phyloP scores from a whole-genome alignment of 306 rosid species.

The Prunus davidiana region DNA sequence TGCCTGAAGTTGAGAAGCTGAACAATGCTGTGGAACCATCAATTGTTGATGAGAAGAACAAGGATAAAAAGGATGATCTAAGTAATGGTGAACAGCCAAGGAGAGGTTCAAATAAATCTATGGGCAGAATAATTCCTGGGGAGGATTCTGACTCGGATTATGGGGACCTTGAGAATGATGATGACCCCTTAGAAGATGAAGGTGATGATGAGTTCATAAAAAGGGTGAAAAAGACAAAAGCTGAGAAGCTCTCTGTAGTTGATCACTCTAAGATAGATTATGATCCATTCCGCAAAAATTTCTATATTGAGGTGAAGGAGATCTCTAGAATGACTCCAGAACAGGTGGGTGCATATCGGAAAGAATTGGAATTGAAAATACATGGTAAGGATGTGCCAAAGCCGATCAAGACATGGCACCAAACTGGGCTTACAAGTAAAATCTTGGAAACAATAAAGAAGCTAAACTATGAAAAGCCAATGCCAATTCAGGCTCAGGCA shows the following conservation, averaged over 20 bases:
- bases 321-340: conserved; percentile 58
- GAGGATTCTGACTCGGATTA: conserved; percentile 90
- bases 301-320: conserved; percentile 82
- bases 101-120: conserved; percentile 62
- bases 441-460: conserved; percentile 84
- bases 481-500: conserved; percentile 96
- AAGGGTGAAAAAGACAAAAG: conserved; percentile 96
- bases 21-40: conserved; percentile 40
- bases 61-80: conserved; percentile 43
- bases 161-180: conserved; percentile 63
- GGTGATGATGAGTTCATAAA: conserved; percentile 94
- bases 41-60: conserved; percentile 34
- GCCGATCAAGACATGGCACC: conserved; percentile 89
- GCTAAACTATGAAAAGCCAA: conserved; percentile 73
- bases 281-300: conserved; percentile 59
- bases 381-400: conserved; percentile 97
- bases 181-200: conserved; percentile 63
- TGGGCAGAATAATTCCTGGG: conserved; percentile 91
- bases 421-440: conserved; percentile 90
- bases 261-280: conserved; percentile 95
- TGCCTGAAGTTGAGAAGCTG: conserved; percentile 86
- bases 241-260: conserved; percentile 86
- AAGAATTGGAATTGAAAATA: conserved; percentile 79
- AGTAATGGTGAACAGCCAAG: conserved; percentile 41
- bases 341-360: conserved; percentile 70